Conservation (phyloP, 768 basidiomycete genomes). For the Mycena sanguinolenta region DNA sequence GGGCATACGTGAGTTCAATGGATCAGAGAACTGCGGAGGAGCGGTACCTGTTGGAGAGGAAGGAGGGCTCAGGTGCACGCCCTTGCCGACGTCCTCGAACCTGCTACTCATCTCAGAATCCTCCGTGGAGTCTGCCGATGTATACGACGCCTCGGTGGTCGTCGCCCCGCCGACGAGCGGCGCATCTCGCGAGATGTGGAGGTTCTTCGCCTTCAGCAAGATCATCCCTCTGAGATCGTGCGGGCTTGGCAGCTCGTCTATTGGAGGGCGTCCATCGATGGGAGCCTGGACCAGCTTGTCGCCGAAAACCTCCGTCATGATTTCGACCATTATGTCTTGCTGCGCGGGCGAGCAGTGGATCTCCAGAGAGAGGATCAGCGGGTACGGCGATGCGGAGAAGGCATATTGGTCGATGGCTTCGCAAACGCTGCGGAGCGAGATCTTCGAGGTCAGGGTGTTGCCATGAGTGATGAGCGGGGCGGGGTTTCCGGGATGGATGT, state of each 20-base stretch:
- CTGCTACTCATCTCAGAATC: slow-evolving; percentile 28
- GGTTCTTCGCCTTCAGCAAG: slow-evolving; percentile 77
- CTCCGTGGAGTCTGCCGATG: slow-evolving; percentile 37
- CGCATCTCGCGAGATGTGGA: slow-evolving; percentile 15
- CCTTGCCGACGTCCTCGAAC: slow-evolving; percentile 10
- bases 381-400: slow-evolving; percentile 94
- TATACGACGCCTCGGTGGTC: slow-evolving; percentile 36
- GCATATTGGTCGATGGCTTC: slow-evolving; percentile 92
- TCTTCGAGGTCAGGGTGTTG: slow-evolving; percentile 90
- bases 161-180: not conserved
- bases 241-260: slow-evolving; percentile 85
- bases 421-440: slow-evolving; percentile 87
- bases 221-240: slow-evolving; percentile 86
- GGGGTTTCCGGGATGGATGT: slow-evolving; percentile 88
- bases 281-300: slow-evolving; percentile 52
- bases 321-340: slow-evolving; percentile 63
- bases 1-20: not conserved
- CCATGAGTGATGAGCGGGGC: slow-evolving; percentile 96
- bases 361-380: slow-evolving; percentile 97
- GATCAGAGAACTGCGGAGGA: not conserved
- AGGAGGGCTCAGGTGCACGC: not conserved
- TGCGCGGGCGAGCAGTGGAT: slow-evolving; percentile 84
- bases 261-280: slow-evolving; percentile 55
- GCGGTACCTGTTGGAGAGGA: slow-evolving; percentile 18
- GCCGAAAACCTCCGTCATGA: slow-evolving; percentile 63